Conservation (phyloP, 2,329 filamentous ascomycete genomes). For the Arachnomyces sp. region DNA sequence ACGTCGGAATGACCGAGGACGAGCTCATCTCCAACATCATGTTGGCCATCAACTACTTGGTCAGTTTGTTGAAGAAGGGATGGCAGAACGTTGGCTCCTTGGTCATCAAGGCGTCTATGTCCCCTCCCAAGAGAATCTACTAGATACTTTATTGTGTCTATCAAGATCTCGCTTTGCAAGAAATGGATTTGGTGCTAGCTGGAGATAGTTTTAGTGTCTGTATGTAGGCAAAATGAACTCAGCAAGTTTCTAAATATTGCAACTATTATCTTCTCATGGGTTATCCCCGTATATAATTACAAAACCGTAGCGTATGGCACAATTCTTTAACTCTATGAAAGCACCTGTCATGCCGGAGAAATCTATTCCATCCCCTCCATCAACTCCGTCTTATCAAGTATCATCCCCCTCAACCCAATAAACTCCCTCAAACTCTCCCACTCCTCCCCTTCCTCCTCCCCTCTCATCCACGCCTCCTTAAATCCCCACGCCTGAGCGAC, state of each 20-base stretch:
- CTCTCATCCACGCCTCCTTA: slow-evolving; percentile 66
- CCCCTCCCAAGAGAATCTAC: slow-evolving; percentile 94
- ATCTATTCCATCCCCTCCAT: slow-evolving; percentile 88
- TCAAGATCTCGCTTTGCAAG: slow-evolving; percentile 14
- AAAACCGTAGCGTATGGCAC: too few relatives aligned
- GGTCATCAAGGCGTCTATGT: slow-evolving; percentile 99
- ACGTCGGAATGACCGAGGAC: slow-evolving; percentile 94
- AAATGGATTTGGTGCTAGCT: slow-evolving; percentile 12
- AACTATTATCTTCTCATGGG: not conserved
- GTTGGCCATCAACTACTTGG: slow-evolving; percentile 99
- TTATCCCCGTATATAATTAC: not conserved
- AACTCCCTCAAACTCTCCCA: slow-evolving; percentile 83
- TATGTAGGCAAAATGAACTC: slow-evolving; percentile 1
- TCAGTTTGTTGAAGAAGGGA: slow-evolving; percentile 99
- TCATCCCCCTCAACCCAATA: slow-evolving; percentile 74
- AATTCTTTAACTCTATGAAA: too few relatives aligned
- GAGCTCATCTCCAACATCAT: slow-evolving; percentile 98
- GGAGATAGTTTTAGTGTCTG: not conserved
- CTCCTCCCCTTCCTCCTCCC: slow-evolving; percentile 83
- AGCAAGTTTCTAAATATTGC: not conserved
- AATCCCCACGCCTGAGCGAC: slow-evolving; percentile 90
- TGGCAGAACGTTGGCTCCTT: slow-evolving; percentile 99
- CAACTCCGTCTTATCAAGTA: slow-evolving; percentile 77
- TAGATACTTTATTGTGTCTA: slow-evolving; percentile 45
- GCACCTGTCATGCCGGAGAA: too few relatives aligned